Percentiles rank a stretch among this genome's conserved stretches.
phyloP scores from a whole-genome alignment of 2,329 filamentous ascomycete genomes.

The Talaromyces verruculosus region DNA sequence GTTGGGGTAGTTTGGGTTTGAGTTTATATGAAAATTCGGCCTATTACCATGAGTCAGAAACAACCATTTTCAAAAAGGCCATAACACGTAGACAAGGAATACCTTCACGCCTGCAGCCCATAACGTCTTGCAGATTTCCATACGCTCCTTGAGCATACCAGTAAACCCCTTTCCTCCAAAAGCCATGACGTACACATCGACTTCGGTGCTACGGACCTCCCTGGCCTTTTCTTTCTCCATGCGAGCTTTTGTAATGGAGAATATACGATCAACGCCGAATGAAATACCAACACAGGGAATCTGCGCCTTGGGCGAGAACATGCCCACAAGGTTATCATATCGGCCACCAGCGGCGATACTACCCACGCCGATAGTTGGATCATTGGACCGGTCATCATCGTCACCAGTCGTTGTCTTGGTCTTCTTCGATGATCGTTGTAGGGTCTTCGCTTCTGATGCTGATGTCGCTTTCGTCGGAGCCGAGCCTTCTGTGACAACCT shows the following conservation, averaged over 20 bases:
- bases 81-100: slow-evolving; percentile 17
- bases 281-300: slow-evolving; percentile 91
- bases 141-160: slow-evolving; percentile 78
- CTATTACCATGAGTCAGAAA: slow-evolving; percentile 34
- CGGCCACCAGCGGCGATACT: slow-evolving; percentile 86
- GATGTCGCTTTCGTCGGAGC: slow-evolving; percentile 54
- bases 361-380: slow-evolving; percentile 79
- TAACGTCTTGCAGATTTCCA: slow-evolving; percentile 71
- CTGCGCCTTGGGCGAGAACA: slow-evolving; percentile 82
- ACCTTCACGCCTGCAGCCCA: slow-evolving; percentile 88
- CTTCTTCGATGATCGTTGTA: slow-evolving; percentile 44
- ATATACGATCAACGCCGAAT: slow-evolving; percentile 93
- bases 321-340: slow-evolving; percentile 90
- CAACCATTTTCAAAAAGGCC: background rate
- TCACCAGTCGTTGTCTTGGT: slow-evolving; percentile 51
- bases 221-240: slow-evolving; percentile 60
- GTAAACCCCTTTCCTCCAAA: slow-evolving; percentile 84
- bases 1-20: slow-evolving; percentile 82
- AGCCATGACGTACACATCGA: slow-evolving; percentile 93
- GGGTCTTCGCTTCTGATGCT: slow-evolving; percentile 37
- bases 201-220: slow-evolving; percentile 65
- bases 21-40: slow-evolving; percentile 87
- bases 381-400: slow-evolving; percentile 70
- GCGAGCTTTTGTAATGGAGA: slow-evolving; percentile 81
- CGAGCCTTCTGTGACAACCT: slow-evolving; percentile 80